These are phyloP conservation scores for Durio zibethinus DNA, from an alignment of 345 rosid genomes.

Conservation along the genomic window DNA sequence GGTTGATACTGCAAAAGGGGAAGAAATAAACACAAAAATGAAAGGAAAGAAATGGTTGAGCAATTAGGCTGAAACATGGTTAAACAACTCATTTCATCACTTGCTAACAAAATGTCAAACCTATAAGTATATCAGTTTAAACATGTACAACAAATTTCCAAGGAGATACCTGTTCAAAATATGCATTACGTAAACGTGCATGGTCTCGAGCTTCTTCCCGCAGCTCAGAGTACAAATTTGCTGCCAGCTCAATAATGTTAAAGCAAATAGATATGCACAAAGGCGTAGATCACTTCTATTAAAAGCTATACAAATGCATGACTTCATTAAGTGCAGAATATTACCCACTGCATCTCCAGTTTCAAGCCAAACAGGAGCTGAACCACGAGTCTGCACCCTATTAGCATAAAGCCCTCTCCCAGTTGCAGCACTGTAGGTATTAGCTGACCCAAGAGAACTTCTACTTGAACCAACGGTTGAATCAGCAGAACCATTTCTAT, in stretches of 20 bases:
- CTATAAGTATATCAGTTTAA: neutral
- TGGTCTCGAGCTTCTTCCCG: constrained; percentile 96
- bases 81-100: neutral
- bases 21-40: neutral
- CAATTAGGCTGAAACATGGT: neutral
- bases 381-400: constrained; percentile 59
- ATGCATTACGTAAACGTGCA: constrained; percentile 83
- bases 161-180: constrained; percentile 75
- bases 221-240: constrained; percentile 72
- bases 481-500: constrained; percentile 68
- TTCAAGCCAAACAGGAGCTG: constrained; percentile 95
- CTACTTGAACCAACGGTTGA: constrained; percentile 80
- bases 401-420: constrained; percentile 68
- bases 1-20: neutral
- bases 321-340: constrained; percentile 32
- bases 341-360: constrained; percentile 99
- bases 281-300: neutral
- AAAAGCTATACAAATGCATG: constrained; percentile 21
- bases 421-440: constrained; percentile 54
- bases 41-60: neutral
- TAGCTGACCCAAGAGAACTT: constrained; percentile 51
- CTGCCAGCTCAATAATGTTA: constrained; percentile 65
- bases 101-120: neutral
- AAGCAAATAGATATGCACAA: constrained; percentile 30
- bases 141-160: constrained; percentile 4